Conservation (phyloP, 75 land plant genomes). For the Picea glauca region DNA sequence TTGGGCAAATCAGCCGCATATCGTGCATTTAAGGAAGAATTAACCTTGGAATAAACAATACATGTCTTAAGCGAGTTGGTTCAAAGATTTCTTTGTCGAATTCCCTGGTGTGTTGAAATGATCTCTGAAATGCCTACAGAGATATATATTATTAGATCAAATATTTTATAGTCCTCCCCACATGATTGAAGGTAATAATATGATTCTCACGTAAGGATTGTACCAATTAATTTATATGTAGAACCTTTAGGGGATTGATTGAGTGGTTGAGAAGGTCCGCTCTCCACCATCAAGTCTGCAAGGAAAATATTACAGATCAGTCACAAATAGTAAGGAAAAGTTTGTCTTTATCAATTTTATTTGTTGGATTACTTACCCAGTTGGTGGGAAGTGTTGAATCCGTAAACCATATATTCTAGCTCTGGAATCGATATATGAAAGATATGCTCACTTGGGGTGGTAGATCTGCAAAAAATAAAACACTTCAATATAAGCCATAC, state of each 20-base stretch:
- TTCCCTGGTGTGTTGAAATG: slow-evolving; percentile 61
- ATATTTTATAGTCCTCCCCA: no score
- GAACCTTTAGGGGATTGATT: slow-evolving; percentile 10
- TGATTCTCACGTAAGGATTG: slow-evolving; percentile 32
- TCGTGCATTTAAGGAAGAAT: no score
- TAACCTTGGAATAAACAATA: no score
- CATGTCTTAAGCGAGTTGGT: no score
- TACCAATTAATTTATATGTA: slow-evolving; percentile 27
- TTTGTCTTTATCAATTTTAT: neutral
- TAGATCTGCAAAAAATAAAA: neutral
- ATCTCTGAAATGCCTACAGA: slow-evolving; percentile 48
- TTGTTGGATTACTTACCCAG: slow-evolving; percentile 5
- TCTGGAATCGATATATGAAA: neutral
- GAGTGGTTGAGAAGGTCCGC: slow-evolving; percentile 49
- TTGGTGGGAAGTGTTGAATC: neutral
- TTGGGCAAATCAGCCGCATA: no score
- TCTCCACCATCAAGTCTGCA: slow-evolving; percentile 33
- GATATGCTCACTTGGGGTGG: neutral
- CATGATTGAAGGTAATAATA: no score
- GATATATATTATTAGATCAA: neutral
- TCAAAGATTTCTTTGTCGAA: slow-evolving; percentile 31
- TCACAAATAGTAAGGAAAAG: neutral
- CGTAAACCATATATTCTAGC: neutral
- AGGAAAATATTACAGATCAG: neutral
- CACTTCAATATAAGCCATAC: neutral